Evolutionary conservation across 2,329 filamentous ascomycete genomes (phyloP).

Genomic region (Colletotrichum sp.): DNA sequence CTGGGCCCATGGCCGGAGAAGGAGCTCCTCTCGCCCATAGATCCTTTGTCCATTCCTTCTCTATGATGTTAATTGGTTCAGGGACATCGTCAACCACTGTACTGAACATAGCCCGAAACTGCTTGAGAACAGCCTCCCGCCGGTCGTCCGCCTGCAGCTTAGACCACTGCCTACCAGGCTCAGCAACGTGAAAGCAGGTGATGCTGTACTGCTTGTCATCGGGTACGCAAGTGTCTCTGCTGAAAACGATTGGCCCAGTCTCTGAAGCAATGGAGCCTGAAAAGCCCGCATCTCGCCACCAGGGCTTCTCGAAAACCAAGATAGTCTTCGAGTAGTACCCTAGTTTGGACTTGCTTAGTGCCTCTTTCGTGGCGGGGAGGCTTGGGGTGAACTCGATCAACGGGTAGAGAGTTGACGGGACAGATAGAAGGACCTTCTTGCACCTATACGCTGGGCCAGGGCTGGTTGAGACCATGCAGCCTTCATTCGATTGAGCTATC

Average conservation of each 20-base stretch:
- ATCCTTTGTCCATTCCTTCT: not conserved
- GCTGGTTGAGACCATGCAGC: not conserved
- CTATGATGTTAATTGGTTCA: not conserved
- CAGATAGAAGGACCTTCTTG: not conserved
- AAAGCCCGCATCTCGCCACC: not conserved
- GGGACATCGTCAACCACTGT: not conserved
- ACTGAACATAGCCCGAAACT: not conserved
- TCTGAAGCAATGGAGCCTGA: not conserved
- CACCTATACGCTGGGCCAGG: not conserved
- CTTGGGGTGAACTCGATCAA: not conserved
- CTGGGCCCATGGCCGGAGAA: not conserved
- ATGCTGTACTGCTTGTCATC: not conserved
- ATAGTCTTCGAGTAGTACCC: not conserved
- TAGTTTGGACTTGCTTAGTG: not conserved
- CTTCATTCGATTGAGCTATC: not conserved
- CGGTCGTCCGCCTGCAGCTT: not conserved
- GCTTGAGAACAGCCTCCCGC: not conserved
- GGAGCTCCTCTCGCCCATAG: not conserved
- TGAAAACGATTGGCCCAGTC: not conserved
- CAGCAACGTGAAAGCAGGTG: not conserved
- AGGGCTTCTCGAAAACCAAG: not conserved
- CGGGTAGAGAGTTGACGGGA: not conserved
- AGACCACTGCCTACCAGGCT: not conserved
- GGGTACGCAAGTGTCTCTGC: not conserved
- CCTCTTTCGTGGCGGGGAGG: not conserved